Evolutionary conservation across 352 stramenopile genomes (phyloP).

Genomic region (Pythium folliculosum): DNA sequence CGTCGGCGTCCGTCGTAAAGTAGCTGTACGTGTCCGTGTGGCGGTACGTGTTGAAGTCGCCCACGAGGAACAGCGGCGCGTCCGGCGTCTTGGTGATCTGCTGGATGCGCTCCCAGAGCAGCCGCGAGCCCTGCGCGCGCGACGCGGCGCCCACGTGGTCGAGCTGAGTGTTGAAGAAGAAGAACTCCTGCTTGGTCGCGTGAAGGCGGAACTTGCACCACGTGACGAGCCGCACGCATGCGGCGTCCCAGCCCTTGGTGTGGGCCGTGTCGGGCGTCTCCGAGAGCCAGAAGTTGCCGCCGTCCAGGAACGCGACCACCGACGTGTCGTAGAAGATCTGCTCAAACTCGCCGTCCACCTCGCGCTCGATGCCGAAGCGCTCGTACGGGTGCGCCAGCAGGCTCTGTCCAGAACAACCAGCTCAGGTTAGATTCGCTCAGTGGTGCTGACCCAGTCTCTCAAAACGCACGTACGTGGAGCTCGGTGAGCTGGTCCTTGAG

Average conservation of each 20-base stretch:
- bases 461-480: conserved; percentile 21
- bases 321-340: conserved; percentile 49
- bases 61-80: conserved; percentile 73
- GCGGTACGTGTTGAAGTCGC: conserved; percentile 88
- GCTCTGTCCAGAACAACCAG: not conserved
- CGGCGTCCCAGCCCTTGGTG: conserved; percentile 35
- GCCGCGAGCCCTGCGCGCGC: conserved; percentile 28
- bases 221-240: conserved; percentile 37
- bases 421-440: not conserved
- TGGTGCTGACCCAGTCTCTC: too few relatives aligned
- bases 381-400: conserved; percentile 36
- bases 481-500: conserved; percentile 41
- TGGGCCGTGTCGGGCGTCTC: conserved; percentile 33
- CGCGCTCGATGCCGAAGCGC: conserved; percentile 38
- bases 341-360: conserved; percentile 37
- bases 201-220: conserved; percentile 38
- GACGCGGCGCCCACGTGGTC: conserved; percentile 37
- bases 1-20: conserved; percentile 63
- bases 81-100: conserved; percentile 36
- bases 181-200: conserved; percentile 39
- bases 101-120: conserved; percentile 40
- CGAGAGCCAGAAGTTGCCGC: conserved; percentile 46
- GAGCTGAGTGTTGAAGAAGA: conserved; percentile 48
- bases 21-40: conserved; percentile 81
- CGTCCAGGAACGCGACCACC: conserved; percentile 37